phyloP scores from a whole-genome alignment of 2,329 filamentous ascomycete genomes.

The Pestalotiopsis fici region DNA sequence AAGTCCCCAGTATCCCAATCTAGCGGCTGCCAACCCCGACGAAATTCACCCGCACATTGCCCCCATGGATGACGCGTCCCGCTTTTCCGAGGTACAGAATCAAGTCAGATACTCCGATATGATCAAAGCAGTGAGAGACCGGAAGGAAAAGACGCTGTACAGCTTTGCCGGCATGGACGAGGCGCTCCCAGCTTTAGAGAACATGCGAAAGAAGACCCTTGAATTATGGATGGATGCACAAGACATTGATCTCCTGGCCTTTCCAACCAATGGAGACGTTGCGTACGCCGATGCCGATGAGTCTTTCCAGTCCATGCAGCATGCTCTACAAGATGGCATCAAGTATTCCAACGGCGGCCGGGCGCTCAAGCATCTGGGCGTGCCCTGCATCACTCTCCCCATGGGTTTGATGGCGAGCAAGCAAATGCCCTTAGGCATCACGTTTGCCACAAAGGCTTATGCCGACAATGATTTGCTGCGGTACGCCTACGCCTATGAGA shows the following conservation, averaged over 20 bases:
- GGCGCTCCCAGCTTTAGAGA: background rate
- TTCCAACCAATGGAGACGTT: background rate
- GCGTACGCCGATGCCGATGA: background rate
- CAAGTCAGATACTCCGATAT: background rate
- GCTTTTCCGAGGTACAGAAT: background rate
- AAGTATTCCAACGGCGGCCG: background rate
- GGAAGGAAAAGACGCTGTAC: background rate
- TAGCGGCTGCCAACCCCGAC: background rate
- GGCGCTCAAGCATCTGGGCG: background rate
- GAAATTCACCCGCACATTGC: background rate
- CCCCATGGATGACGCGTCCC: background rate
- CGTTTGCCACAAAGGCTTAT: background rate
- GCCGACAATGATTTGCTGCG: background rate
- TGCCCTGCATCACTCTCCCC: background rate
- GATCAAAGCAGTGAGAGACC: background rate
- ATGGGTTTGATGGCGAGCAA: background rate
- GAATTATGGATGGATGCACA: background rate
- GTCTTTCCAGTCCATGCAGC: background rate
- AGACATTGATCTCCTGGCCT: background rate
- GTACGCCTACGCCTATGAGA: background rate
- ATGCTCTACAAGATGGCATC: background rate
- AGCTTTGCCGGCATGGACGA: background rate
- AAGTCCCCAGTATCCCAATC: background rate
- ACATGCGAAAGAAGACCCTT: background rate
- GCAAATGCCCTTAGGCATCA: background rate